Evolutionary conservation across 371 early-diverging fungal genomes (phyloP).

Genomic region (Lichtheimia ornata): DNA sequence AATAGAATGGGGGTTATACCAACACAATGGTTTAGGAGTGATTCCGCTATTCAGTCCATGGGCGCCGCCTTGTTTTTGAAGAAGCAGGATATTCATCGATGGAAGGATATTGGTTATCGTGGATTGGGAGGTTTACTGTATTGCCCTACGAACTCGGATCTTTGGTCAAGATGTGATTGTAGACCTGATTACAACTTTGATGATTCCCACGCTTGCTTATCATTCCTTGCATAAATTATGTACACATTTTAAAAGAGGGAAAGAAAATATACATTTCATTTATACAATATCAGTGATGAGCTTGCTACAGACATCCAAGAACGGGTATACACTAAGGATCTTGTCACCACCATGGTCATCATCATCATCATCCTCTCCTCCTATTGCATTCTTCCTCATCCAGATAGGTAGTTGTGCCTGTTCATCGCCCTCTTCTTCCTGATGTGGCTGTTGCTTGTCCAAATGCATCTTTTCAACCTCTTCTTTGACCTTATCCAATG

Average conservation of each 20-base stretch:
- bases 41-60: constrained; percentile 43
- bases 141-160: constrained; percentile 26
- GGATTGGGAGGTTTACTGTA: constrained; percentile 33
- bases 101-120: constrained; percentile 42
- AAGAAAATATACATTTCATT: background rate
- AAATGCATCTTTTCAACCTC: background rate
- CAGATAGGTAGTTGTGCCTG: background rate
- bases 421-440: background rate
- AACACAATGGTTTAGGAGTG: constrained; percentile 27
- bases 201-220: background rate
- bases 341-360: constrained; percentile 1
- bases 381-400: constrained; percentile 4
- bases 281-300: constrained; percentile 90
- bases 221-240: too few relatives aligned
- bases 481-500: constrained; percentile 1
- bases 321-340: constrained; percentile 76
- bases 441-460: constrained; percentile 3
- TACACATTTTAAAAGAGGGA: too few relatives aligned
- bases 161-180: constrained; percentile 31
- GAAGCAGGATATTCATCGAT: constrained; percentile 42
- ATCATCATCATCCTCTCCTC: constrained; percentile 3
- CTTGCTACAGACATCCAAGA: constrained; percentile 92
- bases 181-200: constrained; percentile 44
- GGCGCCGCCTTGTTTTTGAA: constrained; percentile 35
- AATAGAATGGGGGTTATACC: background rate